Evolutionary conservation across 306 rosid genomes (phyloP), one percentile per base, ranked within the genome.

Genomic region (Rosa chinensis): DNA sequence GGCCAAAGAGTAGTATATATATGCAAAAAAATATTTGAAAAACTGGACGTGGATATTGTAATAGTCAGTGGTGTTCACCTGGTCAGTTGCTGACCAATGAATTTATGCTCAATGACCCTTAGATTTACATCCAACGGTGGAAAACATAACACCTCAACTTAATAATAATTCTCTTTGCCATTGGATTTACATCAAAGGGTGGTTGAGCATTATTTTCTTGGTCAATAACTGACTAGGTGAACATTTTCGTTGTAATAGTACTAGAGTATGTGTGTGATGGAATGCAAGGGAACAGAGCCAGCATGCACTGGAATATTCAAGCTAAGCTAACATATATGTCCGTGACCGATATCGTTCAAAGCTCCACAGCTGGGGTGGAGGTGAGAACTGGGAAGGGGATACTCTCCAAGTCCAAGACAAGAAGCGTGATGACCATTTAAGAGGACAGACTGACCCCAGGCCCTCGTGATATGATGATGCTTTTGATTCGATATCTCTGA

Each of bases 271-370:
- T 64, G 16, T 10, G 12, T 64, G 44, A 64, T 35, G 70, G n/a
- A 64, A 64, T 63, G 70, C 44, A 64, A 64, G 45, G 70, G 43
- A 64, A 37, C 70, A 64, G 4, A 64, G 44, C 70, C 70, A 64
- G 43, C 70, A 64, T 11, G 67, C 67, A 62, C 9, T 62, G 67
- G 18, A 62, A 62, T 62, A 25, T 62, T 14, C 44, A 28, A 35
- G 44, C 44, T 64, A 64, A 55, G 70, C 21, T 63, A 32, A 63
- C 9, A 63, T 28, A 63, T 25, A 59, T 25, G 42, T 64, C 70
- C 21, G 70, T 16, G 70, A 64, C n/a, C 28, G 43, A 13, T 64
- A 28, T 64, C 20, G 42, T 13, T n/a, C 18, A 25, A 21, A 64
- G 44, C 42, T 64, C 28, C 69, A 13, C 3, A 14, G 42, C 32